Conservation (phyloP, 164 flowering plant species). For the Cinnamomum chago region DNA sequence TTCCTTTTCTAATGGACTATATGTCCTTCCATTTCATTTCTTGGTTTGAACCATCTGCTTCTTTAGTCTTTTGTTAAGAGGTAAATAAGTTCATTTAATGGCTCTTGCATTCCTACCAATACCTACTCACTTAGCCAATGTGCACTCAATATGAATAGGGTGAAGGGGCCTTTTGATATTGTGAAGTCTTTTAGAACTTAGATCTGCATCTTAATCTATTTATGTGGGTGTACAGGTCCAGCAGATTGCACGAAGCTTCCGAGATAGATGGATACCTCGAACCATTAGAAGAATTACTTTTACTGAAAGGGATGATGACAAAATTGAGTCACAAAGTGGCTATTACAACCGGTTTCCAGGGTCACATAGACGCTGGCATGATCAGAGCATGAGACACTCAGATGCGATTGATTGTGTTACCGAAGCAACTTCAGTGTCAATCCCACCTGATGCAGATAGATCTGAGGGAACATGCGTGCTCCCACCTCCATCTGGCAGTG, state of each 20-base stretch:
- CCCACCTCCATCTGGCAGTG: conserved; percentile 16
- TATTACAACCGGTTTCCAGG: conserved; percentile 24
- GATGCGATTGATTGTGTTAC: conserved; percentile 31
- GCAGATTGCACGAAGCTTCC: conserved; percentile 73
- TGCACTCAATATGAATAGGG: not conserved
- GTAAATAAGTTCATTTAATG: not conserved
- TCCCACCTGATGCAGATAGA: conserved; percentile 16
- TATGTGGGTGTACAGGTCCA: conserved; percentile 50
- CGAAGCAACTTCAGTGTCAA: conserved; percentile 17
- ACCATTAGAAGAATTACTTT: conserved; percentile 31
- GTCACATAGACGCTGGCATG: conserved; percentile 33
- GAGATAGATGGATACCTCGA: conserved; percentile 73
- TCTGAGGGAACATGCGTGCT: not conserved
- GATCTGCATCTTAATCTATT: not conserved
- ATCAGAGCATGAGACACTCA: conserved; percentile 30
- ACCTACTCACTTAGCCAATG: too few relatives aligned
- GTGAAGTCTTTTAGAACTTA: not conserved
- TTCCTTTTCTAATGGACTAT: not conserved
- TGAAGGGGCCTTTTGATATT: not conserved
- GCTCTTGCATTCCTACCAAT: too few relatives aligned
- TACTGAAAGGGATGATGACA: conserved; percentile 44
- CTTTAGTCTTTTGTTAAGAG: not conserved
- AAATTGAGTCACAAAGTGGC: conserved; percentile 33
- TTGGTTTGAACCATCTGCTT: not conserved
- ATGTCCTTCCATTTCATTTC: not conserved